Percentiles rank a stretch among this genome's conserved stretches.
Evolutionary conservation across 352 stramenopile species (phyloP).

Genomic region (Phytopythium cucurbitacearum): DNA sequence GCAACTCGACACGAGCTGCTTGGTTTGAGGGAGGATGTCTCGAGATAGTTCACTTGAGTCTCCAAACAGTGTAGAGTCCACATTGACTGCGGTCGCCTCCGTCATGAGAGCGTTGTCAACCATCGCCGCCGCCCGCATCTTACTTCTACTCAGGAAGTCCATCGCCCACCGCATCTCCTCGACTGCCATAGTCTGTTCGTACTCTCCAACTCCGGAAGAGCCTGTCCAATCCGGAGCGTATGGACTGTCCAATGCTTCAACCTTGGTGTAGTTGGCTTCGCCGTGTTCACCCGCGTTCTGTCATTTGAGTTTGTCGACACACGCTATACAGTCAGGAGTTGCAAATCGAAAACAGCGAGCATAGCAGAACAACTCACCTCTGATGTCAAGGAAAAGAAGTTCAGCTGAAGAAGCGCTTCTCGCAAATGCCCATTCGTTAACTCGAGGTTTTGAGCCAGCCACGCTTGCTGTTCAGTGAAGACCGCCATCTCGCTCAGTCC

Average conservation of each 20-base stretch:
- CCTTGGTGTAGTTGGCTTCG: not conserved
- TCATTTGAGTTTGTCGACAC: no score
- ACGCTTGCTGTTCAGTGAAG: conserved; percentile 58
- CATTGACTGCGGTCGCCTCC: conserved; percentile 6
- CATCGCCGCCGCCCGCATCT: conserved; percentile 28
- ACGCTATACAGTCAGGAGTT: no score
- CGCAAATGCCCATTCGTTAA: conserved; percentile 57
- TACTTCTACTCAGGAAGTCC: conserved; percentile 44
- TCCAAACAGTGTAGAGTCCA: conserved; percentile 1
- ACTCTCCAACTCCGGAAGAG: not conserved
- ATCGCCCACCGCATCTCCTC: conserved; percentile 67
- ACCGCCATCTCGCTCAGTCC: conserved; percentile 19
- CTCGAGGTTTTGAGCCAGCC: conserved; percentile 64
- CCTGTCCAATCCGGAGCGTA: not conserved
- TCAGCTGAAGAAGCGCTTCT: conserved; percentile 51
- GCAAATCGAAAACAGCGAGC: not conserved
- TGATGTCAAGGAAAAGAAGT: conserved; percentile 28
- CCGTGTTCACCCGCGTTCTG: no score
- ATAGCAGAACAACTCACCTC: not conserved
- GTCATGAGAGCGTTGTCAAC: conserved; percentile 21
- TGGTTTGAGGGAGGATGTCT: conserved; percentile 30
- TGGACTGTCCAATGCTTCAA: not conserved
- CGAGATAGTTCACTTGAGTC: conserved; percentile 1
- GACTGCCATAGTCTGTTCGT: conserved; percentile 24
- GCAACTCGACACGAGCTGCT: conserved; percentile 46